These are phyloP conservation scores for Meyerozyma sp. DNA, from an alignment of 1,139 yeast species.

Conservation along the genomic window DNA sequence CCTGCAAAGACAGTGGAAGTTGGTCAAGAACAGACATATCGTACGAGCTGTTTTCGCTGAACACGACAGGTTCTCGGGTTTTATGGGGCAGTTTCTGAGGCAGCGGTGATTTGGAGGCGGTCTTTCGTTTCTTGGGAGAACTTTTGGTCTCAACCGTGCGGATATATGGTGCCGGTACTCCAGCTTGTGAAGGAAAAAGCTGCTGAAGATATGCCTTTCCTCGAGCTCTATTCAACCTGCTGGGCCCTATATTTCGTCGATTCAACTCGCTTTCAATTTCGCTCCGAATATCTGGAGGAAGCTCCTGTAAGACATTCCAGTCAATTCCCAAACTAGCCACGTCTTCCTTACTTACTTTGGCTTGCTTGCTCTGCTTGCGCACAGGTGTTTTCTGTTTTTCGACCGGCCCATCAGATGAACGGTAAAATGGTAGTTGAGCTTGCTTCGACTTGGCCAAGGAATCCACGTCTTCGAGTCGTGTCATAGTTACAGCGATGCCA, in stretches of 20 bases:
- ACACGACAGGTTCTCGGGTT: constrained; percentile 7
- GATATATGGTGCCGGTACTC: constrained; percentile 27
- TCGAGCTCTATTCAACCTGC: neutral
- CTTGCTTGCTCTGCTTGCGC: neutral
- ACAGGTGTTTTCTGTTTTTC: constrained; percentile 2
- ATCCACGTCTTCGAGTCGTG: constrained; percentile 44
- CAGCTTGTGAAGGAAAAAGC: constrained; percentile 28
- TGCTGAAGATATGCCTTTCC: constrained; percentile 39
- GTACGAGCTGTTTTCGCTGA: constrained; percentile 19
- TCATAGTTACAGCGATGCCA: constrained; percentile 71
- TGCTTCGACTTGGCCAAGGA: constrained; percentile 28
- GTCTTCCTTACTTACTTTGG: neutral
- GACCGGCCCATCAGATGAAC: constrained; percentile 2
- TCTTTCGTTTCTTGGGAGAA: constrained; percentile 13
- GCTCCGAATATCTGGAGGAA: constrained; percentile 47
- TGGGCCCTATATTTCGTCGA: constrained; percentile 14
- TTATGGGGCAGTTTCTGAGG: constrained; percentile 7
- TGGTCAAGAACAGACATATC: constrained; percentile 42
- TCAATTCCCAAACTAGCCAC: constrained; percentile 26
- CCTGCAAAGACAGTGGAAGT: constrained; percentile 39
- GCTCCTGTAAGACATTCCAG: constrained; percentile 47
- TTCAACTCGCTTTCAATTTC: constrained; percentile 45
- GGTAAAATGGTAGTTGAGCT: constrained; percentile 34
- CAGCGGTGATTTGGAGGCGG: constrained; percentile 5
- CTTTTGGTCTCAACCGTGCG: constrained; percentile 28